Percentiles rank a stretch among this genome's conserved stretches.
phyloP scores from a whole-genome alignment of 1,139 yeast genomes.

The Kurtzmaniella natalensis region DNA sequence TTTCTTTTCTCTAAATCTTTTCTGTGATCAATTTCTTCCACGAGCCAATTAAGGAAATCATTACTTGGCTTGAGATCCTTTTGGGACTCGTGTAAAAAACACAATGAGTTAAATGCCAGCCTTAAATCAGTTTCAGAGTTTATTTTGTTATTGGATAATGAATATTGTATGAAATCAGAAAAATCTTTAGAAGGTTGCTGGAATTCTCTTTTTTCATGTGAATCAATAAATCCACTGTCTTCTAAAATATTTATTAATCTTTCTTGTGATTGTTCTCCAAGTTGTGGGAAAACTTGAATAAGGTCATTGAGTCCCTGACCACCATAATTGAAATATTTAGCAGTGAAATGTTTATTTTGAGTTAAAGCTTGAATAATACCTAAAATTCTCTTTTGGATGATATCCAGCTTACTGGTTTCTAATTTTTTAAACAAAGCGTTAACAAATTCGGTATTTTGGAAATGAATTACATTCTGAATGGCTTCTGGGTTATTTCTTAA shows the following conservation, averaged over 20 bases:
- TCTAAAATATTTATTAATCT: conserved; percentile 39
- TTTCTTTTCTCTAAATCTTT: conserved; percentile 23
- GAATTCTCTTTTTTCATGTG: conserved; percentile 17
- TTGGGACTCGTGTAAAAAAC: conserved; percentile 28
- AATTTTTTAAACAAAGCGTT: conserved; percentile 17
- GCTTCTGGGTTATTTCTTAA: conserved; percentile 76
- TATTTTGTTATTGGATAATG: conserved; percentile 18
- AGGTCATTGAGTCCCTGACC: conserved; percentile 22
- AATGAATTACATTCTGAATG: conserved; percentile 20
- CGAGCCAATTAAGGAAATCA: conserved; percentile 60
- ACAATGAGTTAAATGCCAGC: conserved; percentile 39
- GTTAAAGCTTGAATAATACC: conserved; percentile 46
- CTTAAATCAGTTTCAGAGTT: conserved; percentile 38
- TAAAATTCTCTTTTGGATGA: conserved; percentile 42
- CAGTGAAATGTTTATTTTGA: conserved; percentile 25
- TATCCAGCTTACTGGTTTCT: conserved; percentile 17
- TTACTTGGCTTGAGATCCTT: conserved; percentile 21
- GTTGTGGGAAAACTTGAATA: conserved; percentile 23
- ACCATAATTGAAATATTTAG: conserved; percentile 19
- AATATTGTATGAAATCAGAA: conserved; percentile 29
- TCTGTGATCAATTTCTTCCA: conserved; percentile 43
- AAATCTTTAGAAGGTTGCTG: conserved; percentile 20
- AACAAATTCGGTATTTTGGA: conserved; percentile 13
- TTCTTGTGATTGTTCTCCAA: conserved; percentile 25
- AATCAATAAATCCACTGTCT: conserved; percentile 27